Conservation (phyloP, 2,329 filamentous ascomycete species). For the Ceratocystis alfenasii region DNA sequence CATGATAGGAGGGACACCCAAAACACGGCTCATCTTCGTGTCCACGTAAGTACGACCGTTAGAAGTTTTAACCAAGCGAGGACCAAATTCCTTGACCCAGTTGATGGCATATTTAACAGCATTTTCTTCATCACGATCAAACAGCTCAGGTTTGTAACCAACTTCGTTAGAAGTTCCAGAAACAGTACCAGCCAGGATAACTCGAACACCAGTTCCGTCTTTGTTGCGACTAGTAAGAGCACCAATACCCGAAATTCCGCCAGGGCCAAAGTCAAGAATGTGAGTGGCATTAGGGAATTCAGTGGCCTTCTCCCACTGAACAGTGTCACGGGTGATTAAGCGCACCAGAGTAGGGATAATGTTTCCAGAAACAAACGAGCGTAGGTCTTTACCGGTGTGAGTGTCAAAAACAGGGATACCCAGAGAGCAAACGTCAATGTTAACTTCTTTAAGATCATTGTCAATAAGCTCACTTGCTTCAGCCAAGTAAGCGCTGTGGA, state of each 20-base stretch:
- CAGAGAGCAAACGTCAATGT: constrained; percentile 60
- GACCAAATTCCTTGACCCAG: constrained; percentile 95
- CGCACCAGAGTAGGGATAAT: constrained; percentile 77
- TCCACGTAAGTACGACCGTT: constrained; percentile 84
- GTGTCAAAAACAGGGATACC: constrained; percentile 85
- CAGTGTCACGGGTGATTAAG: constrained; percentile 86
- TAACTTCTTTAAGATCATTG: constrained; percentile 72
- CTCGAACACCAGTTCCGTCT: constrained; percentile 91
- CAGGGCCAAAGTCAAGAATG: constrained; percentile 91
- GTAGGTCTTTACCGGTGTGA: constrained; percentile 74
- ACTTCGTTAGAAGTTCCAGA: constrained; percentile 82
- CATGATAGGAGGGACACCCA: constrained; percentile 76
- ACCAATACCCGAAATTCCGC: constrained; percentile 90
- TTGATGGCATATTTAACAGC: constrained; percentile 90
- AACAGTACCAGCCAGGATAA: constrained; percentile 88
- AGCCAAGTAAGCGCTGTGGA: constrained; percentile 88
- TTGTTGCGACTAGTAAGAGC: constrained; percentile 97
- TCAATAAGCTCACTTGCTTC: constrained; percentile 74
- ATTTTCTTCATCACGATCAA: constrained; percentile 89
- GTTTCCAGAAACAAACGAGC: constrained; percentile 57
- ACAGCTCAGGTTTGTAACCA: constrained; percentile 95
- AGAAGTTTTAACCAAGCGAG: constrained; percentile 81
- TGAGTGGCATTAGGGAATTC: constrained; percentile 84
- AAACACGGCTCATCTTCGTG: constrained; percentile 84
- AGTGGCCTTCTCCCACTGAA: constrained; percentile 94